phyloP scores from a whole-genome alignment of 2,329 filamentous ascomycete species.

The Magnaporthales sp. region DNA sequence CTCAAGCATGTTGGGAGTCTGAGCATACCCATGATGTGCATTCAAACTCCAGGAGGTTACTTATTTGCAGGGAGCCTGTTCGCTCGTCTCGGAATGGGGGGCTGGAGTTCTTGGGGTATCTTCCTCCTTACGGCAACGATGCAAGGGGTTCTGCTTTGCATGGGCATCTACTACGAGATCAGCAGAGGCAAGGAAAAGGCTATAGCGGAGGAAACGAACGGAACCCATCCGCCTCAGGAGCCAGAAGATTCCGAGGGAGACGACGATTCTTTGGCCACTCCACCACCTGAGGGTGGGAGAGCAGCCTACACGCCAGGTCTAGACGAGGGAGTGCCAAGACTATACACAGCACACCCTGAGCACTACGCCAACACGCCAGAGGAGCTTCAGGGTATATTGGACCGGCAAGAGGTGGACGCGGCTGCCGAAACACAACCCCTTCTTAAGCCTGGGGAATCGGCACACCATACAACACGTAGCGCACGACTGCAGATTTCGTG shows the following conservation, averaged over 20 bases:
- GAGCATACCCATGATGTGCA: constrained; percentile 96
- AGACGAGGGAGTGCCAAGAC: constrained; percentile 40
- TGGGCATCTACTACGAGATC: constrained; percentile 73
- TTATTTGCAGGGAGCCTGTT: constrained; percentile 82
- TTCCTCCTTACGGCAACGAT: constrained; percentile 78
- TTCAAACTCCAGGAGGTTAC: constrained; percentile 89
- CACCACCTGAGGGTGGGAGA: neutral
- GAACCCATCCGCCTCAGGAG: neutral
- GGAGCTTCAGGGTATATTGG: constrained; percentile 39
- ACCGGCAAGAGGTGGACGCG: constrained; percentile 41
- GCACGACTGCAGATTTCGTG: neutral
- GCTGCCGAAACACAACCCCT: constrained; percentile 41
- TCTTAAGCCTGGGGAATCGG: constrained; percentile 41
- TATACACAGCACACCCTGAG: constrained; percentile 43
- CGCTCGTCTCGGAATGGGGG: constrained; percentile 65
- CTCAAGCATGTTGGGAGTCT: constrained; percentile 82
- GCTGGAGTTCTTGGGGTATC: constrained; percentile 95
- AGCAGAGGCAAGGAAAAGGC: neutral
- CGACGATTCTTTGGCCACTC: neutral
- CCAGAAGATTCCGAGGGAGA: constrained; percentile 6
- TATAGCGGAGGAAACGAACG: neutral
- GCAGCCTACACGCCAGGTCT: constrained; percentile 27
- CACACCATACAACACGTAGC: constrained; percentile 21
- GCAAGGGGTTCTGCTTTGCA: constrained; percentile 70
- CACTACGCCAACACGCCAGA: constrained; percentile 42